A percentile compares a stretch with the other conserved stretches of the same genome.
Conservation (phyloP, 208 protist species). For the Naegleria gruberi region DNA sequence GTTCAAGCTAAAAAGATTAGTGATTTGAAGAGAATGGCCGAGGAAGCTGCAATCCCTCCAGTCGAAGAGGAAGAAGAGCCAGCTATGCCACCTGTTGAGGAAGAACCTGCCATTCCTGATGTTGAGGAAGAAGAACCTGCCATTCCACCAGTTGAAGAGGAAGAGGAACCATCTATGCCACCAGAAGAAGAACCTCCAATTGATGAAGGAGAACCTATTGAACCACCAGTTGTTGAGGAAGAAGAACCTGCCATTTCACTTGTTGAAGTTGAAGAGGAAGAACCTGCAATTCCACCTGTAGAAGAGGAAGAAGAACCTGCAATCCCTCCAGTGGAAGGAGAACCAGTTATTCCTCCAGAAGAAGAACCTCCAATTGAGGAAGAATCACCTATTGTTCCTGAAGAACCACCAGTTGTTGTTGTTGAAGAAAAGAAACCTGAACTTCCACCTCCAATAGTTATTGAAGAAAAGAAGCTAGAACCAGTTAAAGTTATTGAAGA, state of each 20-base stretch:
- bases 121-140: not conserved
- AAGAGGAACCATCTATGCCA: not conserved
- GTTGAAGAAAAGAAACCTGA: not conserved
- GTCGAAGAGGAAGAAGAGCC: not conserved
- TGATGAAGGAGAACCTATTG: not conserved
- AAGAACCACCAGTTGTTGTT: not conserved
- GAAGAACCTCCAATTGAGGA: not conserved
- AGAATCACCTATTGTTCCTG: not conserved
- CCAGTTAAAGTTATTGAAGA: not conserved
- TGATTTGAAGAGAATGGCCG: too few species aligned
- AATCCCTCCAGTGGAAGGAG: not conserved
- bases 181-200: not conserved
- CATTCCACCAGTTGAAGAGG: not conserved
- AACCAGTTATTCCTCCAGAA: not conserved
- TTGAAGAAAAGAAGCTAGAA: not conserved
- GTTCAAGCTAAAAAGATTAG: too few species aligned
- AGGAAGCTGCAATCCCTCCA: not conserved
- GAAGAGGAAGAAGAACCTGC: not conserved
- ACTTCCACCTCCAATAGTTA: not conserved
- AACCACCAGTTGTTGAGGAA: not conserved
- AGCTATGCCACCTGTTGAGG: not conserved
- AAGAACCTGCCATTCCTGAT: not conserved
- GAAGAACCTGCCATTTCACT: not conserved
- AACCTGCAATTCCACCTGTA: not conserved
- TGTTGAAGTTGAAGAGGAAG: not conserved